Conservation (phyloP, 176 grass and related monocot species). For the Triticum urartu region DNA sequence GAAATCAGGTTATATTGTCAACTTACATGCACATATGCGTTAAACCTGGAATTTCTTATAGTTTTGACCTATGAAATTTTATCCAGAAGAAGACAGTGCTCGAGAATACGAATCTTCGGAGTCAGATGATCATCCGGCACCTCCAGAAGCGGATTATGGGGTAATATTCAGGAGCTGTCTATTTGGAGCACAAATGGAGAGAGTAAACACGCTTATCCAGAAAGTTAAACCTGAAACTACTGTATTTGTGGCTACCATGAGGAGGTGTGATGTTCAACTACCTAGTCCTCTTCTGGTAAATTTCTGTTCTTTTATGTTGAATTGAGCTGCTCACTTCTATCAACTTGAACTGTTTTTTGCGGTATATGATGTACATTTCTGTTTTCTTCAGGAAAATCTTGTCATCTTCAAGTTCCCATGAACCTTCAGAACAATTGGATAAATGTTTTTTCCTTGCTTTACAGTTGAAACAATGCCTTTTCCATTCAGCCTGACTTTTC, state of each 20-base stretch:
- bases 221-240: not conserved
- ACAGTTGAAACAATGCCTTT: not conserved
- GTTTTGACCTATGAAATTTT: not conserved
- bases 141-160: not conserved
- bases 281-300: constrained; percentile 2
- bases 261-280: not conserved
- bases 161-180: not conserved
- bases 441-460: not conserved
- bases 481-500: not conserved
- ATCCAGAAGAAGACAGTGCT: not conserved
- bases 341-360: not conserved
- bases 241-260: not conserved
- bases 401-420: not conserved
- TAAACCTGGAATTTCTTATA: not conserved
- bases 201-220: constrained; percentile 16
- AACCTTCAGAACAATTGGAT: not conserved
- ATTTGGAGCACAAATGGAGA: not conserved
- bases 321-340: not conserved
- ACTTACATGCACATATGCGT: not conserved
- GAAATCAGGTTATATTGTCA: constrained; percentile 11
- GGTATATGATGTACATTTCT: not conserved
- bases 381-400: not conserved
- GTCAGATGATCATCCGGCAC: not conserved
- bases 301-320: not conserved
- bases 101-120: not conserved